These are phyloP conservation scores for Deinandra increscens DNA, from an alignment of 129 eudicot genomes.

Conservation along the genomic window DNA sequence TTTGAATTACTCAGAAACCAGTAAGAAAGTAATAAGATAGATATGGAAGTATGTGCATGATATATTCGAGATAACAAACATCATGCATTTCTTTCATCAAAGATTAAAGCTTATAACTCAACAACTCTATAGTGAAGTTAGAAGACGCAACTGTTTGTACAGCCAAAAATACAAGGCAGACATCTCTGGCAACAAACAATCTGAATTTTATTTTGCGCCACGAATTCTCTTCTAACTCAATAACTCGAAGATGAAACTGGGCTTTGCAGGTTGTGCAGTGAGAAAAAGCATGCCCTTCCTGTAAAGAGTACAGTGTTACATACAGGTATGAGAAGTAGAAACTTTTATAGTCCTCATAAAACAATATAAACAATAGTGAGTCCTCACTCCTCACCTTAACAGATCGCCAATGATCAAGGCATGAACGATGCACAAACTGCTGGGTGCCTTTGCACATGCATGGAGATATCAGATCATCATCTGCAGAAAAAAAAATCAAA, in stretches of 20 bases:
- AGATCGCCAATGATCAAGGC: conserved; percentile 97
- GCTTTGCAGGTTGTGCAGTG: conserved; percentile 99
- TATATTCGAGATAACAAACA: neutral
- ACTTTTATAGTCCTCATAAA: neutral
- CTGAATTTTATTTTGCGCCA: conserved; percentile 90
- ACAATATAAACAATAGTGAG: neutral
- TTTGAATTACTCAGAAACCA: conserved; percentile 18
- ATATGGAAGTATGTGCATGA: neutral
- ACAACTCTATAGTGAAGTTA: conserved; percentile 11
- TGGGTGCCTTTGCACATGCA: conserved; percentile 98
- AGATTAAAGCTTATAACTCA: neutral
- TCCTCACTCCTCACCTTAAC: conserved; percentile 66
- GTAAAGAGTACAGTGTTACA: conserved; percentile 8
- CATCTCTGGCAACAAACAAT: conserved; percentile 89
- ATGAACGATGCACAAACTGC: conserved; percentile 85
- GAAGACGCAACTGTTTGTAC: conserved; percentile 69
- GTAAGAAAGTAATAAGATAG: conserved; percentile 1
- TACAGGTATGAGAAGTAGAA: neutral
- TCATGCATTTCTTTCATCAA: conserved; percentile 4
- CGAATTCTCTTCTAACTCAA: conserved; percentile 58
- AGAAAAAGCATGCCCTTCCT: conserved; percentile 95
- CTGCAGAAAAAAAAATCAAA: conserved; percentile 28
- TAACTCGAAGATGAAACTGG: conserved; percentile 77
- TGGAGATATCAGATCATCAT: conserved; percentile 85
- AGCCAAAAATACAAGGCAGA: conserved; percentile 77